Conservation (phyloP, 73 alveolate species). For the Paramecium caudatum region DNA sequence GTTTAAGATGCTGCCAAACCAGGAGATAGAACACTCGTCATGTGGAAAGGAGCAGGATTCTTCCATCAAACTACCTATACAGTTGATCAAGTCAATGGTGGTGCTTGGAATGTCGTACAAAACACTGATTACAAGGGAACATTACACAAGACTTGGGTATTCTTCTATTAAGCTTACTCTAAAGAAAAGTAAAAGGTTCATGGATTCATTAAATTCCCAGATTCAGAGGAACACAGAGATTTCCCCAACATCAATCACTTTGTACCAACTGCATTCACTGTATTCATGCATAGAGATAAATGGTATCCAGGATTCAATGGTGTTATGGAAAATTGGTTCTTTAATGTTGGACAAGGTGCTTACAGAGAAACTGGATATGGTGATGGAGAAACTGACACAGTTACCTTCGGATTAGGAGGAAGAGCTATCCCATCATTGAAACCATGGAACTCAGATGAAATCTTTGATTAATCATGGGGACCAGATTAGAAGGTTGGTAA, state of each 20-base stretch:
- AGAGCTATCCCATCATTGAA: constrained; percentile 19
- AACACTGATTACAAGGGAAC: neutral
- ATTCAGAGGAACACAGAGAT: constrained; percentile 30
- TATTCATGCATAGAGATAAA: neutral
- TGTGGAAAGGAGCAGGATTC: constrained; percentile 57
- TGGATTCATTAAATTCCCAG: constrained; percentile 35
- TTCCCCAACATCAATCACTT: constrained; percentile 1
- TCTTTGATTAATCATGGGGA: neutral
- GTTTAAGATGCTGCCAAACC: constrained; percentile 12
- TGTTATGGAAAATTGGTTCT: constrained; percentile 25
- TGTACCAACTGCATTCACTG: constrained; percentile 1
- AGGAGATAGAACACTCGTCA: constrained; percentile 45
- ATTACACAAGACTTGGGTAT: constrained; percentile 60
- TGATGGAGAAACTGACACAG: constrained; percentile 12
- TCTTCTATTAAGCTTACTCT: constrained; percentile 55
- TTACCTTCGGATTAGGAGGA: constrained; percentile 61
- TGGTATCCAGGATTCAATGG: constrained; percentile 64
- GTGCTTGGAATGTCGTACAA: constrained; percentile 12
- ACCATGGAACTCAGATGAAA: constrained; percentile 27
- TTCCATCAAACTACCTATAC: constrained; percentile 20
- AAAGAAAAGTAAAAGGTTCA: constrained; percentile 9
- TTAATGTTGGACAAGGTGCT: constrained; percentile 60
- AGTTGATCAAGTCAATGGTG: constrained; percentile 53
- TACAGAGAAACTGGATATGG: constrained; percentile 49
- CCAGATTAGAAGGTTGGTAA: constrained; percentile 29